Evolutionary conservation across 2,329 filamentous ascomycete species (phyloP), one percentile per base, ranked within the genome.

Genomic region (Colletotrichum sp.): DNA sequence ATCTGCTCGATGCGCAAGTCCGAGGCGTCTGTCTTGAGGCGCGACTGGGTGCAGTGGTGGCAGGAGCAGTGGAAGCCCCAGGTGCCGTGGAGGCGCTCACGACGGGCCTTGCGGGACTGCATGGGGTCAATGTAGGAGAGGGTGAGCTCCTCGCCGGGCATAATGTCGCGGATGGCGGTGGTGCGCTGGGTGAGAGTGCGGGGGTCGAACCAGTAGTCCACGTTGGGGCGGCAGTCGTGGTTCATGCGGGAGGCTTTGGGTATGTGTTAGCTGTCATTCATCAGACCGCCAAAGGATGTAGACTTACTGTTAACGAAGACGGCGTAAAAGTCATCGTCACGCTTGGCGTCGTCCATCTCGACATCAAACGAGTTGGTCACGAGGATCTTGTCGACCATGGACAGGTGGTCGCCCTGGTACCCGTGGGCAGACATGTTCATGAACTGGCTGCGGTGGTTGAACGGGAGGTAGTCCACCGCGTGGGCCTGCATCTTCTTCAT

Each of bases 151-250:
- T 87, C 86, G 34, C 87, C 87, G 0, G 85, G 82, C 5, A 72
- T 59, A 76, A 88, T 88, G 71, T 84, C 82, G 2, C 86, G 82
- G 13, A 84, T 79, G 39, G 85, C 87, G 65, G 84, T 82, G 49
- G 86, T 81, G 72, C 84, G 81, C 72, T 88, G 86, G 5, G 84
- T 82, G 49, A 87, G 81, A 3, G 84, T 84, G 5, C 80, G 73
- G 52, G 81, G 79, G 77, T 87, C 85, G 74, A 86, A 87, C 77
- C 82, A 84, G 81, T 88, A 88, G 78, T 86, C 86, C 34, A 85
- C 83, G 75, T 88, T 88, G 34, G 87, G 84, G 2, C 86, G 84
- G 77, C 87, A 88, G 79, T 87, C 86, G 79, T 88, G 87, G 80
- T 88, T 88, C 78, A 87, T 80, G 32, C 86, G 81, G 26, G 86